Percentiles rank a stretch among this genome's conserved stretches.
Conservation (phyloP, 345 rosid species). For the Microthlaspi erraticum region DNA sequence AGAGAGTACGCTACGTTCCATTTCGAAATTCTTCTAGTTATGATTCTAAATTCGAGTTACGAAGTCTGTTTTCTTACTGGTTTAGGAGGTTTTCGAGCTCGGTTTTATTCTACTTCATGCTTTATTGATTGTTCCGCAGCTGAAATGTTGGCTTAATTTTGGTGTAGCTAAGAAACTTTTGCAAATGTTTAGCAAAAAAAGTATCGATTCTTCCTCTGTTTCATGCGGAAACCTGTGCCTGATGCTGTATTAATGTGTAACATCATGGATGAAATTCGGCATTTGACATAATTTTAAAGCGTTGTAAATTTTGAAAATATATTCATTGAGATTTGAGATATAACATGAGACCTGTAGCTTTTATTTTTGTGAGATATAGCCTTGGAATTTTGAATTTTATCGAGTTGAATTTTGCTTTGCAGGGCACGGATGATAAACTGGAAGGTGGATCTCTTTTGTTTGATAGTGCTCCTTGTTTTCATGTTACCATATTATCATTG, state of each 20-base stretch:
- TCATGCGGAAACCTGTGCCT: conserved; percentile 1
- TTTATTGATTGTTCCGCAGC: not conserved
- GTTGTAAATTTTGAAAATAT: conserved; percentile 9
- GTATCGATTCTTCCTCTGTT: not conserved
- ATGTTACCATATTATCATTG: conserved; percentile 97
- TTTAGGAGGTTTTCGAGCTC: not conserved
- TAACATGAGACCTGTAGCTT: not conserved
- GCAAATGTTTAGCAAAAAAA: not conserved
- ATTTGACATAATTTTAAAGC: not conserved
- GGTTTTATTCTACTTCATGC: not conserved
- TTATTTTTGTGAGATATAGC: not conserved
- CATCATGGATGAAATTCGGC: not conserved
- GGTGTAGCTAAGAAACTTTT: not conserved
- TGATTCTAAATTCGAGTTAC: not conserved
- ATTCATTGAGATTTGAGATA: conserved; percentile 1
- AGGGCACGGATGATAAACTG: conserved; percentile 97
- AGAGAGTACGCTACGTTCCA: conserved; percentile 56
- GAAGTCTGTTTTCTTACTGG: not conserved
- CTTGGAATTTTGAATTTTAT: conserved; percentile 23
- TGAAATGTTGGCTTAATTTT: not conserved
- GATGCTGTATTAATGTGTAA: not conserved
- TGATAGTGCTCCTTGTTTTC: conserved; percentile 89
- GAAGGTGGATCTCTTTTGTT: conserved; percentile 93
- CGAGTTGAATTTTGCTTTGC: conserved; percentile 24
- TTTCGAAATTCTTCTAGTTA: not conserved